A percentile compares a stretch with the other conserved stretches of the same genome.
phyloP scores from a whole-genome alignment of 129 eudicot genomes.

The Tagetes patula region DNA sequence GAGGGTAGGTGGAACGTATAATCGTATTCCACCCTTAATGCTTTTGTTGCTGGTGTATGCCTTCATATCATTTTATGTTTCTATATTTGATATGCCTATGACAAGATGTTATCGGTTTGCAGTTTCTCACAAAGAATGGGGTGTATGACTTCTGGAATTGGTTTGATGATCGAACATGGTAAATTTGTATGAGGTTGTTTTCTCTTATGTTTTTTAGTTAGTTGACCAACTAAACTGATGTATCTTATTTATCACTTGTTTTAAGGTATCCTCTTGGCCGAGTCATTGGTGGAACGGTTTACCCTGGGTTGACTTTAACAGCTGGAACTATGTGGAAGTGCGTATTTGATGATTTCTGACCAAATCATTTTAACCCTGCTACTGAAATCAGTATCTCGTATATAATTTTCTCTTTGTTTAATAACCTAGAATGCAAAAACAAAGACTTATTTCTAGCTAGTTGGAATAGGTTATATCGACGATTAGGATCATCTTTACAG shows the following conservation, averaged over 20 bases:
- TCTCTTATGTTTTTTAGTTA: background rate
- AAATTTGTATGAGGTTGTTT: slow-evolving; percentile 1
- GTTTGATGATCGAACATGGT: slow-evolving; percentile 99
- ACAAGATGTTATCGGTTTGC: slow-evolving; percentile 32
- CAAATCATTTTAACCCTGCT: background rate
- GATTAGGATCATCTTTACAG: slow-evolving; percentile 1
- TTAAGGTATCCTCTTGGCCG: slow-evolving; percentile 96
- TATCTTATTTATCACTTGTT: slow-evolving; percentile 12
- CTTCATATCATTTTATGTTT: slow-evolving; percentile 22
- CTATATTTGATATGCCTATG: slow-evolving; percentile 1
- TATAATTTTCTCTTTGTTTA: background rate
- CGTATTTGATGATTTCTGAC: slow-evolving; percentile 22
- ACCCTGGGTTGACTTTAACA: slow-evolving; percentile 89
- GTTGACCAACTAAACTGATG: slow-evolving; percentile 23
- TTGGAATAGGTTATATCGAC: slow-evolving; percentile 7
- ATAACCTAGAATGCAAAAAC: background rate
- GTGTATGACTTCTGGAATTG: slow-evolving; percentile 99
- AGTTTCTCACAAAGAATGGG: slow-evolving; percentile 93
- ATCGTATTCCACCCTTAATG: background rate
- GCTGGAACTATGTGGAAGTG: slow-evolving; percentile 93
- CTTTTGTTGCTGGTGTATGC: background rate
- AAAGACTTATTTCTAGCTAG: background rate
- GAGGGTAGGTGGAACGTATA: background rate
- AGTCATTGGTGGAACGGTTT: slow-evolving; percentile 95
- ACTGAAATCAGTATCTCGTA: background rate